These are phyloP conservation scores for Oehlia diaphana DNA, from an alignment of 192 early-diverging fungal genomes.

Conservation along the genomic window DNA sequence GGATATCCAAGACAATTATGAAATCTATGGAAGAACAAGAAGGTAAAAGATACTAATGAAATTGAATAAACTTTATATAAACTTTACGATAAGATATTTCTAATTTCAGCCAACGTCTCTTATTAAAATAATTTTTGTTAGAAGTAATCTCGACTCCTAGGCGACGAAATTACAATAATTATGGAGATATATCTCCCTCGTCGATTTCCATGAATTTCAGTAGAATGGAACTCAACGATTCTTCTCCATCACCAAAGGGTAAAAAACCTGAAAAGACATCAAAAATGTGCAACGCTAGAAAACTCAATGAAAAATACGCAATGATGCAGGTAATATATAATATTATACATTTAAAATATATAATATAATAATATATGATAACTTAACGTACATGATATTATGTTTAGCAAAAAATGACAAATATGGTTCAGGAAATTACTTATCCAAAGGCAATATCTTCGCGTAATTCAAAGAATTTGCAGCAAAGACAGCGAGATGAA, in stretches of 20 bases:
- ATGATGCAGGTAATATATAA: slow-evolving; percentile 9
- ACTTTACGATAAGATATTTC: too few species aligned
- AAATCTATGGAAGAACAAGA: background rate
- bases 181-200: background rate
- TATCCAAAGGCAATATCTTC: background rate
- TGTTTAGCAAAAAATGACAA: background rate
- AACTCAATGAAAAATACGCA: slow-evolving; percentile 15
- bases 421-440: background rate
- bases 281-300: background rate
- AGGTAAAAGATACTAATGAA: background rate
- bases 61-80: background rate
- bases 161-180: background rate
- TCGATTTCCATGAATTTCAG: too few species aligned
- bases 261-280: background rate
- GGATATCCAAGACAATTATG: slow-evolving; percentile 2
- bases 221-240: background rate
- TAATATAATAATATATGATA: background rate
- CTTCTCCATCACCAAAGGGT: background rate
- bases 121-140: background rate
- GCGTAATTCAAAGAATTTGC: background rate
- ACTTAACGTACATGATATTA: background rate
- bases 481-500: background rate
- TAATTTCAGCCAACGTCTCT: too few species aligned
- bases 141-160: background rate
- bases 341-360: background rate